Base-by-base conservation (phyloP, 176 grass and related monocot species). In the Carex parvula region DNA sequence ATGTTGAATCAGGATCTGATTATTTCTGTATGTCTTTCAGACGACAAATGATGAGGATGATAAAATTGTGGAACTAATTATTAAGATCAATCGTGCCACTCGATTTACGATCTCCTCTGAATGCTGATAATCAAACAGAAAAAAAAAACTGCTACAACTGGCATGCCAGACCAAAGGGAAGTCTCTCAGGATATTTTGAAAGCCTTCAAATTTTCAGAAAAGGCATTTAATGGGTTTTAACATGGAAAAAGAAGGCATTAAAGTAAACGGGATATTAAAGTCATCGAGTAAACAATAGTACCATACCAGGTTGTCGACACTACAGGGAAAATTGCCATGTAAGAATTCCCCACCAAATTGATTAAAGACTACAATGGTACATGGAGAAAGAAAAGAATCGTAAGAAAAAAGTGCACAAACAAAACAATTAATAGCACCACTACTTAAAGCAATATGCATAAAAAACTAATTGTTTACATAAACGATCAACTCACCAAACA, bases 401-500 rank as follows among this genome's bases (percentile, higher is more conserved):
- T 9, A 21, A 10, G 5, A 1, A 20, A 2, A 11, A 48, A 4
- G 11, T 33, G 29, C 15, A 70, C 3, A 55, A 54, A 17, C 48
- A 55, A 54, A 76, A 55, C 0, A 53, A 54, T 16, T 7, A 13
- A 50, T 24, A 53, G n/a, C 44, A 52, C n/a, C 46, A 75, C 13
- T 14, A 46, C 11, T 54, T 7, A 52, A 15, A 54, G 8, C 4
- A 75, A 16, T 75, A 75, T 48, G 53, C 20, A 77, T 55, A 5
- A 77, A 77, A 69, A 37, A 33, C 33, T 2, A 50, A 50, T 56
- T 56, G 24, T 56, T 77, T 77, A 77, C 73, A 55, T 32, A 76
- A 77, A 52, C 73, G 56, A 77, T 55, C 39, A 83, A 67, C 11
- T 26, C 41, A 66, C 16, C 22, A 24, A 52, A 53, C 22, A 83